Conservation (phyloP, 1,139 yeast genomes). For the Yamadazyma friedrichii region DNA sequence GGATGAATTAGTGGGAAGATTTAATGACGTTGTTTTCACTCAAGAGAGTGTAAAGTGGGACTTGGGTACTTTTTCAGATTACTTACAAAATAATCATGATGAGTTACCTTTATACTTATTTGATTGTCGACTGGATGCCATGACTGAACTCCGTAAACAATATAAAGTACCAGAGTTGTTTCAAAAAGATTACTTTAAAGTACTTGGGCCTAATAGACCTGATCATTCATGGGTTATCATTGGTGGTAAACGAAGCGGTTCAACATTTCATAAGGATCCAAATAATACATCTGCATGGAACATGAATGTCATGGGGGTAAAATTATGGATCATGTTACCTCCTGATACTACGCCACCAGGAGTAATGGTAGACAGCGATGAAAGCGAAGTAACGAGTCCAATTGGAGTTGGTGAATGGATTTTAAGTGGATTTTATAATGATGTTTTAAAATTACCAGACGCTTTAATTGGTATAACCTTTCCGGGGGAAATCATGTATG, state of each 20-base stretch:
- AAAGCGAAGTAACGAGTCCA: constrained; percentile 90
- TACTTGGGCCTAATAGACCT: constrained; percentile 62
- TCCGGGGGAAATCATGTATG: constrained; percentile 84
- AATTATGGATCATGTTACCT: constrained; percentile 88
- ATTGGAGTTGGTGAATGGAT: constrained; percentile 92
- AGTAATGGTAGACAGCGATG: constrained; percentile 70
- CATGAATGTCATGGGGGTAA: constrained; percentile 68
- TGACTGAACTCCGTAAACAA: constrained; percentile 52
- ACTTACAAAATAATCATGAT: constrained; percentile 61
- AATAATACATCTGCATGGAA: constrained; percentile 93
- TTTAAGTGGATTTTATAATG: constrained; percentile 74
- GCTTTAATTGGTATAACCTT: constrained; percentile 71
- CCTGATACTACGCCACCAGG: constrained; percentile 82
- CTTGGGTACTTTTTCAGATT: constrained; percentile 57
- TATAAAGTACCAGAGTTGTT: constrained; percentile 55
- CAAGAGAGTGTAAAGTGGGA: constrained; percentile 89
- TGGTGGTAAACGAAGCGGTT: constrained; percentile 80
- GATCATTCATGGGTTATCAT: constrained; percentile 89
- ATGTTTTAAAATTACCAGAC: constrained; percentile 42
- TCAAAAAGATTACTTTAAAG: constrained; percentile 48
- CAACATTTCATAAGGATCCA: constrained; percentile 92
- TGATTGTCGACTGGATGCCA: constrained; percentile 72
- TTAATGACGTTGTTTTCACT: constrained; percentile 63
- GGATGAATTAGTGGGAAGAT: constrained; percentile 46
- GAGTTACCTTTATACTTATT: constrained; percentile 84